Evolutionary conservation across 108 stramenopile genomes (phyloP), one percentile per base, ranked within the genome.

Genomic region (Cyclotella cryptica): DNA sequence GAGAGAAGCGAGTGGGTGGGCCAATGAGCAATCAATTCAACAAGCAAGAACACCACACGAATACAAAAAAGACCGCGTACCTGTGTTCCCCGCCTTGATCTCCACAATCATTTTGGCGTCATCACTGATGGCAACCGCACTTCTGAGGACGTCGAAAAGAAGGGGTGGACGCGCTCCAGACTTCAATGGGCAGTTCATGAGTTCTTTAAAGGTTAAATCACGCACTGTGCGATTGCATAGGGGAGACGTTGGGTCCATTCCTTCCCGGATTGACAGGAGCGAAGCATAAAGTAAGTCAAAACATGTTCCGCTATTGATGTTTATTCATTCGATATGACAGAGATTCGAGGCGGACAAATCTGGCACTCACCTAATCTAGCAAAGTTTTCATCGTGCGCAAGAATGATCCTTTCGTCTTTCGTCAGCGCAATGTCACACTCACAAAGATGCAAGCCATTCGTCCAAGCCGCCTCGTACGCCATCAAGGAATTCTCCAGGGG

Each of bases 321-420:
- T 35, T 35, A 35, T 35, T 35, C 35, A 35, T 35, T 35, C 35
- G 6, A 35, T 35, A 35, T 35, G 35, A 35, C 6, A 35, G 35
- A 35, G 35, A 35, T 35, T 5, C 35, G 35, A 35, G 35, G 6
- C 2, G 35, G 4, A 35, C 6, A 58, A 14, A 22, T 58, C 3
- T 22, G 4, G 26, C 13, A 15, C 65, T 66, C 45, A 66, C 65
- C 84, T 19, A 84, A 74, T 12, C 84, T 42, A 13, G 80, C 74
- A 72, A 84, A 84, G 70, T 80, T 81, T 54, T 80, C 84, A 46
- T 84, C 84, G 28, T 84, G 84, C 3, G 84, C 84, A 9, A 84
- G 57, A 58, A 84, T 81, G 26, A 84, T 78, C 17, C 69, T 67
- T 28, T 84, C 83, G 51, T 84, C 84, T 29, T 77, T 77, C 15